Evolutionary conservation across 305 asterid species (phyloP).

Genomic region (Fraxinus sp.): DNA sequence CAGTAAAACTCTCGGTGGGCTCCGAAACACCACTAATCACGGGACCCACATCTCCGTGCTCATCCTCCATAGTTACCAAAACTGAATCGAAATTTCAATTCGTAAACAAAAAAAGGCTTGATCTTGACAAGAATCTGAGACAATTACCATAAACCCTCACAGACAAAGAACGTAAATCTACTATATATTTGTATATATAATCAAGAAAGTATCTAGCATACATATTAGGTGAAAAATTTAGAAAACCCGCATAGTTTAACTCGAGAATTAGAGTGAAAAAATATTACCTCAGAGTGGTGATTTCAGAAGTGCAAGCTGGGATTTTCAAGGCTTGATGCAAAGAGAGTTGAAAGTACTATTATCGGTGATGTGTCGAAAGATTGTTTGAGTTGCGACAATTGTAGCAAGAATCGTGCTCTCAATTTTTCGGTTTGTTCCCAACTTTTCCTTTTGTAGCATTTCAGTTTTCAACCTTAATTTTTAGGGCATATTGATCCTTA

Average conservation of each 20-base stretch:
- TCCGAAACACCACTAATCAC: conserved; percentile 39
- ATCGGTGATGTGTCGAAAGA: conserved; percentile 17
- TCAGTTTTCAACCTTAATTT: neutral
- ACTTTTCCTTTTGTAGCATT: neutral
- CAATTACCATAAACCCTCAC: conserved; percentile 25
- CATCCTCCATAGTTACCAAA: conserved; percentile 62
- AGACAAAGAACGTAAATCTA: conserved; percentile 25
- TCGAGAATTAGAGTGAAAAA: conserved; percentile 18
- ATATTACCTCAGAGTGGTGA: conserved; percentile 43
- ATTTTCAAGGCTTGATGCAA: conserved; percentile 32
- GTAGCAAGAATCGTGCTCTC: neutral
- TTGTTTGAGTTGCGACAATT: neutral
- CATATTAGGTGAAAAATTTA: neutral
- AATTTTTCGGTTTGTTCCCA: neutral
- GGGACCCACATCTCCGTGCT: conserved; percentile 49
- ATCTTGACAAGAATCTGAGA: conserved; percentile 9
- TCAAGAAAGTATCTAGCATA: neutral
- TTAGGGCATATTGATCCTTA: neutral
- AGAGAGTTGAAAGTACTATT: conserved; percentile 22
- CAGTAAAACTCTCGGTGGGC: conserved; percentile 37
- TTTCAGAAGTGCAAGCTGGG: conserved; percentile 36
- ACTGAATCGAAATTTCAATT: conserved; percentile 49
- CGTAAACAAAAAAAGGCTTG: conserved; percentile 8
- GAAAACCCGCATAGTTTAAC: neutral
- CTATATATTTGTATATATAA: conserved; percentile 4